Evolutionary conservation across 1,139 yeast species (phyloP).

Genomic region (Protomyces pachydermus): DNA sequence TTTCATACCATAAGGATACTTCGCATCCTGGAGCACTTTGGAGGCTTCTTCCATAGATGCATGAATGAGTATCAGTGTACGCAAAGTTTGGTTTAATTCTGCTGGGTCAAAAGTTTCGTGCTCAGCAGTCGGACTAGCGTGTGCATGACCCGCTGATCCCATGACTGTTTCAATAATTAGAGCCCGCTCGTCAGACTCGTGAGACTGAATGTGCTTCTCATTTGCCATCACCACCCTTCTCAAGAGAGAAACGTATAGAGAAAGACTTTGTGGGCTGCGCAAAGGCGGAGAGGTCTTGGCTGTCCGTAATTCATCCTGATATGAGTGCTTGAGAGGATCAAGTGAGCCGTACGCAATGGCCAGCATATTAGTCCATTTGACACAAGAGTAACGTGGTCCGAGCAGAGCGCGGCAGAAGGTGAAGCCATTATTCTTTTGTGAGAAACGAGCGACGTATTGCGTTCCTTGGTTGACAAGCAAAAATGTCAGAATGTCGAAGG

Average conservation of each 20-base stretch:
- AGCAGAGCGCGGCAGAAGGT: conserved; percentile 44
- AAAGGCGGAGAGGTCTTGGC: neutral
- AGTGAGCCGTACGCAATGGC: conserved; percentile 32
- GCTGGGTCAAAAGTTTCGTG: too few relatives aligned
- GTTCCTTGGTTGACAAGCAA: conserved; percentile 49
- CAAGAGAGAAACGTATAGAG: neutral
- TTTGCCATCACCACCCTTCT: neutral
- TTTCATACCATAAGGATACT: conserved; percentile 2
- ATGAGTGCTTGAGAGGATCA: neutral
- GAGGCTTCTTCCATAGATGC: conserved; percentile 4
- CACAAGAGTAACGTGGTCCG: conserved; percentile 47
- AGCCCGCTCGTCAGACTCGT: neutral
- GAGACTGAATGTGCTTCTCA: neutral
- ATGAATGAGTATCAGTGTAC: neutral
- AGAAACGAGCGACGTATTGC: conserved; percentile 49
- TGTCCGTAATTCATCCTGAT: neutral
- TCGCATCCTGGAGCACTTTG: conserved; percentile 19
- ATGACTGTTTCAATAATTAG: neutral
- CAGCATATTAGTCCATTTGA: conserved; percentile 35
- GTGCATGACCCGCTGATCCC: too few relatives aligned
- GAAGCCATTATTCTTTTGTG: conserved; percentile 50
- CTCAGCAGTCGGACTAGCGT: too few relatives aligned
- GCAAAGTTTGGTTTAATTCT: too few relatives aligned
- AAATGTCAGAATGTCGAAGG: conserved; percentile 48
- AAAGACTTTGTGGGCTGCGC: neutral